These are phyloP conservation scores for Strobilomyces dryophilus DNA, from an alignment of 768 basidiomycete genomes.

Conservation along the genomic window DNA sequence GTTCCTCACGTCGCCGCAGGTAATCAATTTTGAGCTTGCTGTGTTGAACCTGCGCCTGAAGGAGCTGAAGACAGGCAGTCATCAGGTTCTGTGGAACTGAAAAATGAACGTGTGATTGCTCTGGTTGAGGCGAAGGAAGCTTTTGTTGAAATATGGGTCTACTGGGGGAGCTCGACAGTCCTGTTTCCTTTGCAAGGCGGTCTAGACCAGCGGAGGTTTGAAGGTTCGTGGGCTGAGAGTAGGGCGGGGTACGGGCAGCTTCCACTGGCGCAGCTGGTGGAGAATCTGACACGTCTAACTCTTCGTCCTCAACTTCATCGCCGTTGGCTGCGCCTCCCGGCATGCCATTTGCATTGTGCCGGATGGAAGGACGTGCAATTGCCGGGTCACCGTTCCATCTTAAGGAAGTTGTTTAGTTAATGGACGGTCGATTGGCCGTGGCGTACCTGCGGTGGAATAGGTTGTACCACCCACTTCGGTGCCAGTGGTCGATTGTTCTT, in stretches of 20 bases:
- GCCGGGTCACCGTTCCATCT: constrained; percentile 70
- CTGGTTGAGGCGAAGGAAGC: constrained; percentile 21
- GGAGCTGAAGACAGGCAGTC: constrained; percentile 51
- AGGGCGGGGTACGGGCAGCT: constrained; percentile 20
- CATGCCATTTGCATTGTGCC: constrained; percentile 32
- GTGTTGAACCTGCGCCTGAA: constrained; percentile 66
- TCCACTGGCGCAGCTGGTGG: constrained; percentile 29
- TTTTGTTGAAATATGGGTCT: constrained; percentile 9
- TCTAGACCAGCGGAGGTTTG: constrained; percentile 15
- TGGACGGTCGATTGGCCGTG: not conserved
- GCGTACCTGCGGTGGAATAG: constrained; percentile 64
- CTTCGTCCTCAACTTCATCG: constrained; percentile 52
- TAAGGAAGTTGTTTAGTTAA: constrained; percentile 5
- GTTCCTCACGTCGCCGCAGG: constrained; percentile 59
- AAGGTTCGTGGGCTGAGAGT: constrained; percentile 14
- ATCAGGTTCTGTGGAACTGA: constrained; percentile 56
- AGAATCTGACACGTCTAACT: constrained; percentile 40
- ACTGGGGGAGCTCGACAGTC: constrained; percentile 15
- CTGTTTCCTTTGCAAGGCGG: constrained; percentile 17
- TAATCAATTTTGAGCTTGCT: constrained; percentile 69
- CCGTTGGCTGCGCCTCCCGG: constrained; percentile 34
- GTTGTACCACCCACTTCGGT: constrained; percentile 70
- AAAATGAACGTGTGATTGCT: constrained; percentile 45
- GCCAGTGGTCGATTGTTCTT: constrained; percentile 77
- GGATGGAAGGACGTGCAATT: constrained; percentile 45